phyloP scores from a whole-genome alignment of 208 protist genomes.

The Trypanosoma avium region DNA sequence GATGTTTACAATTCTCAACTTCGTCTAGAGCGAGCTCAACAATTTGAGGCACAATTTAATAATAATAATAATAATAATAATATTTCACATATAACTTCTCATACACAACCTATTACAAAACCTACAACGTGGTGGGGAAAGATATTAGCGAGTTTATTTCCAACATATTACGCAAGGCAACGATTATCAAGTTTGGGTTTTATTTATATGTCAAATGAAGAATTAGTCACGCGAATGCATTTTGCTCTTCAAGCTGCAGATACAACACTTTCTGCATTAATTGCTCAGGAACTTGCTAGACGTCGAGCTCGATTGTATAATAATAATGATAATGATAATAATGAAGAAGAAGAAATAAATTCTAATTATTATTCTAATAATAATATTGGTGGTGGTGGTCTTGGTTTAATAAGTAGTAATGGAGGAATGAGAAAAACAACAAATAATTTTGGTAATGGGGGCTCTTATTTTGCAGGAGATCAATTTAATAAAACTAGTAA shows the following conservation, averaged over 20 bases:
- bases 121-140: slow-evolving; percentile 22
- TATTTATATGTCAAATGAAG: slow-evolving; percentile 32
- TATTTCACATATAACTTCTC: too few relatives aligned
- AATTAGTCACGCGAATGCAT: slow-evolving; percentile 73
- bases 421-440: too few relatives aligned
- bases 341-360: not conserved
- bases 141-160: slow-evolving; percentile 32
- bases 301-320: slow-evolving; percentile 31
- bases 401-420: too few relatives aligned
- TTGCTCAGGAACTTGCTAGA: slow-evolving; percentile 73
- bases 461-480: not conserved
- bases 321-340: not conserved
- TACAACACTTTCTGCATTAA: slow-evolving; percentile 48
- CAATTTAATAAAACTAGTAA: too few relatives aligned
- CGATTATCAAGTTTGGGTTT: slow-evolving; percentile 27
- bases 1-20: slow-evolving; percentile 29
- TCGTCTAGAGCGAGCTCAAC: slow-evolving; percentile 24
- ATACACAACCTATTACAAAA: not conserved
- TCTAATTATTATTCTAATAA: too few relatives aligned
- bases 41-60: too few relatives aligned
- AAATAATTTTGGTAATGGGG: too few relatives aligned
- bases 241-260: slow-evolving; percentile 67
- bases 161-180: slow-evolving; percentile 35
- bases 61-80: too few relatives aligned
- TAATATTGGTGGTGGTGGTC: too few relatives aligned